Conservation (phyloP, 306 rosid genomes). For the Vigna unguiculata region DNA sequence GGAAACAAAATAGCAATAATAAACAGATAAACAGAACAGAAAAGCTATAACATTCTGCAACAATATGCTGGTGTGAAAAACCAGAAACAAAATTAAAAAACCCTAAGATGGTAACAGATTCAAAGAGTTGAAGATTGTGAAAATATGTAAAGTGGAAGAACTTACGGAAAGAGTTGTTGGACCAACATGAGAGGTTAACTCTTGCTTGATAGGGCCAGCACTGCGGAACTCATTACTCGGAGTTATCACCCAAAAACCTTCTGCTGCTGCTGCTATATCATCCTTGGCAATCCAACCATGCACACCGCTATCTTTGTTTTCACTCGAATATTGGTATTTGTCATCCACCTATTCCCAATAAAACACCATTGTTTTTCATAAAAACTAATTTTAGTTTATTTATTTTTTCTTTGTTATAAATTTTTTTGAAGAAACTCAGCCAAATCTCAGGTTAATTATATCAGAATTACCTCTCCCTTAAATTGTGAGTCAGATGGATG, state of each 20-base stretch:
- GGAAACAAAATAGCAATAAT: neutral
- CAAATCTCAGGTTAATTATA: neutral
- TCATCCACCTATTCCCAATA: slow-evolving; percentile 73
- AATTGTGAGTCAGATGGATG: slow-evolving; percentile 47
- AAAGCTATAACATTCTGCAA: no score
- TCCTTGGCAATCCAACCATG: slow-evolving; percentile 74
- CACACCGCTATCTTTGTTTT: slow-evolving; percentile 58
- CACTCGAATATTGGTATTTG: slow-evolving; percentile 79
- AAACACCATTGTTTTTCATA: no score
- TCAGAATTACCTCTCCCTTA: slow-evolving; percentile 63
- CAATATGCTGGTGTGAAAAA: no score
- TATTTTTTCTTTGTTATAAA: no score
- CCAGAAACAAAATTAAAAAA: no score
- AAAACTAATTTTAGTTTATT: no score
- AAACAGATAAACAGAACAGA: no score
- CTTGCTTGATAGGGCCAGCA: slow-evolving; percentile 83
- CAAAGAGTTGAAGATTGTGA: neutral
- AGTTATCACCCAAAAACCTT: slow-evolving; percentile 86
- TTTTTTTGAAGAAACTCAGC: no score
- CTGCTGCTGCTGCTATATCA: slow-evolving; percentile 45
- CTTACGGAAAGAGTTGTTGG: slow-evolving; percentile 74
- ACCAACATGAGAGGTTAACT: slow-evolving; percentile 89
- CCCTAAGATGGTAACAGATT: no score
- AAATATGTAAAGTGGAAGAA: neutral
- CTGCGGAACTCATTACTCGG: slow-evolving; percentile 81